Base-by-base conservation (phyloP, 176 grass and related monocot species). In the Aegilops tauschii region DNA sequence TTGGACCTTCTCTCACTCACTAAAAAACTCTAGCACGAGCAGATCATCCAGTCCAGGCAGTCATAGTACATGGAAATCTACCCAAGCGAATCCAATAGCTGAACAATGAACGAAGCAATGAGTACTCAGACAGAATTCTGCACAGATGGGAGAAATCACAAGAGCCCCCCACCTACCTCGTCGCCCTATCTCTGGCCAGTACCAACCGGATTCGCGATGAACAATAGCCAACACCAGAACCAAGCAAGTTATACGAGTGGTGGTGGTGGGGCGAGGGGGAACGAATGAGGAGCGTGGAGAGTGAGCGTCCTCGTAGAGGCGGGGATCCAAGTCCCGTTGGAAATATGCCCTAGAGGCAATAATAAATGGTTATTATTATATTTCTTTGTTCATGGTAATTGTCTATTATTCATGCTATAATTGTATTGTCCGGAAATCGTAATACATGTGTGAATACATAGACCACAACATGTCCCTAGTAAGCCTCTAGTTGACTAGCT, bases 281-380 rank as follows among this genome's bases (percentile, higher is more conserved):
- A 31, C 1, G 54, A 71, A 25, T 14, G 9, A n/a, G 8, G 27
- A 1, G 12, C 20, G 5, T 28, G 68, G 32, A 68, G 65, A 85
- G 71, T 64, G 13, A 44, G 82, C 90, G 89, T 89, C 80, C 80
- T 97, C 90, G 88, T 97, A 94, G 63, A 89, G 92, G 44, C 85
- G 89, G 40, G 92, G 92, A 92, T 94, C 95, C 81, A 97, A 81
- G 78, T 94, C 95, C 90, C n/a, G n/a, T n/a, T n/a, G n/a, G n/a
- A n/a, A n/a, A n/a, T n/a, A n/a, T n/a, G n/a, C n/a, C n/a, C n/a
- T n/a, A n/a, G n/a, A n/a, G n/a, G n/a, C n/a, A n/a, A n/a, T n/a
- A n/a, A n/a, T n/a, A n/a, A n/a, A n/a, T n/a, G n/a, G n/a, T n/a
- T n/a, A n/a, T n/a, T n/a, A n/a, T n/a, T n/a, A n/a, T n/a, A n/a